Base-by-base conservation (phyloP, 805 yeast genomes). In the Barnettozyma salicaria region DNA sequence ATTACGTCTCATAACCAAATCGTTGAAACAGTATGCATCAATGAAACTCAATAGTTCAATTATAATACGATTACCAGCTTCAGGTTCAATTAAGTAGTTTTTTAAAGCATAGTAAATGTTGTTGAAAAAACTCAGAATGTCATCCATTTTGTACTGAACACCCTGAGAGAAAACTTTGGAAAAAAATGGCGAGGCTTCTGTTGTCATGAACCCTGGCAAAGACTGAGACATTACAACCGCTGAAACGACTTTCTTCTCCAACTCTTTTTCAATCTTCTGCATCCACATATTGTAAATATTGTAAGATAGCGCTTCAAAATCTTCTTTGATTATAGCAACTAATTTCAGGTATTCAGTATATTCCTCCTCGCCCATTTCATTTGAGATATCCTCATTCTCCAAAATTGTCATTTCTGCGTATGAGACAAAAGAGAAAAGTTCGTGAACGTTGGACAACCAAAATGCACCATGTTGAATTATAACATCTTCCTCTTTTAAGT, bases 391-490 rank as follows among this genome's bases (percentile, higher is more conserved):
- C 55, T 84, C 95, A 55, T 86, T 87, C 31, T 85, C 89, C 34
- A 85, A 65, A 43, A 92, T 86, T n/a, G 95, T 87, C 42, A 78
- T 76, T 61, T 90, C 95, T 3, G 97, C 97, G 61, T 87, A 84
- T 12, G 89, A 78, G 41, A 90, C 95, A 68, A 92, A 92, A 4
- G 97, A 88, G 60, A 84, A 85, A 52, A 92, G 72, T 58, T 92
- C 97, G 58, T 92, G 96, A 3, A 94, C 89, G 63, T 92, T 92
- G 4, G 97, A 85, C 47, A 92, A 70, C 98, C 98, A 92, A 68
- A 89, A 92, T 0, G 97, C 95, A 48, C 96, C 97, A 50, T 87
- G 87, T 32, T 87, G 78, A 52, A 89, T 80, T 6, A 38, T 38
- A 23, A 87, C 78, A 48, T 85, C 94, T 42, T 84, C 95, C 39